phyloP scores from a whole-genome alignment of 805 yeast species.

The Saitoella complicata region DNA sequence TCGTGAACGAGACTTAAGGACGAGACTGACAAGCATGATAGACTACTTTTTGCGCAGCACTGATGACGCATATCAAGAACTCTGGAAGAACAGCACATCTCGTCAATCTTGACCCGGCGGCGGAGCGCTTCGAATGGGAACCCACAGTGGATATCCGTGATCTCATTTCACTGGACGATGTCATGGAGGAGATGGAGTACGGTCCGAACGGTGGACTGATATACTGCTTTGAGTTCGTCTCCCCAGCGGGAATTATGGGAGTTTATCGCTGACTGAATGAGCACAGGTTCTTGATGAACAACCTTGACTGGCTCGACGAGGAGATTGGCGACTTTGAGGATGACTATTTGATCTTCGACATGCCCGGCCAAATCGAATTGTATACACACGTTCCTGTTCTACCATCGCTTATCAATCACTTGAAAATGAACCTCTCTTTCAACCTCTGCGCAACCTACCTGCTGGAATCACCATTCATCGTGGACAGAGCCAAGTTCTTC shows the following conservation, averaged over 20 bases:
- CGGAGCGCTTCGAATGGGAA: constrained; percentile 80
- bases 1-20: too few species aligned
- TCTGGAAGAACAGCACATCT: constrained; percentile 87
- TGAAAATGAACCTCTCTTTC: constrained; percentile 64
- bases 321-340: constrained; percentile 93
- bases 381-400: constrained; percentile 89
- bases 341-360: constrained; percentile 84
- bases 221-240: constrained; percentile 70
- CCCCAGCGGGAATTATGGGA: background rate
- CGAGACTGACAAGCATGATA: constrained; percentile 8
- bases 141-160: constrained; percentile 87
- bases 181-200: constrained; percentile 80
- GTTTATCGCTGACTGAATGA: too few species aligned
- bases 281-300: constrained; percentile 44
- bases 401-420: constrained; percentile 76
- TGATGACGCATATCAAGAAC: constrained; percentile 75
- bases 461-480: constrained; percentile 83
- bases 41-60: constrained; percentile 78
- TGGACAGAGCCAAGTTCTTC: constrained; percentile 82
- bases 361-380: constrained; percentile 87
- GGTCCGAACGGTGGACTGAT: constrained; percentile 94
- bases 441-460: constrained; percentile 84
- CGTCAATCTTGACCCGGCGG: constrained; percentile 93
- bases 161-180: constrained; percentile 77
- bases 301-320: constrained; percentile 93